Conservation (phyloP, 2,329 filamentous ascomycete species). For the Diplodia intermedia region DNA sequence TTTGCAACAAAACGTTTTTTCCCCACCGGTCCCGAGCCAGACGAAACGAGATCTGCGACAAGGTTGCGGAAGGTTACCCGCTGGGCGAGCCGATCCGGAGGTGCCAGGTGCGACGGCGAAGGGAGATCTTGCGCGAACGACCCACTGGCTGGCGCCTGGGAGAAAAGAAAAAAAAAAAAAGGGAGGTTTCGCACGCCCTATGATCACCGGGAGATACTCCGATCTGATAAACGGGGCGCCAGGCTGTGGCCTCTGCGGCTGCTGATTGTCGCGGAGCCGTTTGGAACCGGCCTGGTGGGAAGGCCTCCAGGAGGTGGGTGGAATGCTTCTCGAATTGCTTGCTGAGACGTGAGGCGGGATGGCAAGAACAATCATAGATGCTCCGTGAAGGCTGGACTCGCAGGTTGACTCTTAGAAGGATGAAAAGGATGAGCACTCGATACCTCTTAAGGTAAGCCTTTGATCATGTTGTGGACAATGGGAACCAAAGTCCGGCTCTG, state of each 20-base stretch:
- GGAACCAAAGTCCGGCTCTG: neutral
- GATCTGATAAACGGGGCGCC: neutral
- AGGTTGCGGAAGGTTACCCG: neutral
- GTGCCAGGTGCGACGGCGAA: neutral
- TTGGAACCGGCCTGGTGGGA: neutral
- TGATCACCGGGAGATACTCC: neutral
- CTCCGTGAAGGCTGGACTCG: neutral
- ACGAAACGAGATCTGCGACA: conserved; percentile 2
- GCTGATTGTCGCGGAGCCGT: neutral
- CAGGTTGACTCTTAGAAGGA: neutral
- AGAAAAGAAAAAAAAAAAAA: neutral
- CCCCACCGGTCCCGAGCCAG: neutral
- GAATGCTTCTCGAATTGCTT: neutral
- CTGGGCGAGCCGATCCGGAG: conserved; percentile 1
- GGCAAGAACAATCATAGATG: neutral
- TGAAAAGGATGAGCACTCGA: neutral
- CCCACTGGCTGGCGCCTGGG: conserved; percentile 12
- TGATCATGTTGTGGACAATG: neutral
- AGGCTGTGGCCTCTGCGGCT: conserved; percentile 15
- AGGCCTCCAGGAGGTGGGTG: neutral
- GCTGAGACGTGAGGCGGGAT: neutral
- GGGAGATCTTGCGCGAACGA: conserved; percentile 6
- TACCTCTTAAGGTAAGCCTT: neutral
- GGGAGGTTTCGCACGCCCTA: neutral
- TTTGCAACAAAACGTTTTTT: neutral